These are phyloP conservation scores for Hysterangium stoloniferum DNA, from an alignment of 768 basidiomycete genomes.

Conservation along the genomic window DNA sequence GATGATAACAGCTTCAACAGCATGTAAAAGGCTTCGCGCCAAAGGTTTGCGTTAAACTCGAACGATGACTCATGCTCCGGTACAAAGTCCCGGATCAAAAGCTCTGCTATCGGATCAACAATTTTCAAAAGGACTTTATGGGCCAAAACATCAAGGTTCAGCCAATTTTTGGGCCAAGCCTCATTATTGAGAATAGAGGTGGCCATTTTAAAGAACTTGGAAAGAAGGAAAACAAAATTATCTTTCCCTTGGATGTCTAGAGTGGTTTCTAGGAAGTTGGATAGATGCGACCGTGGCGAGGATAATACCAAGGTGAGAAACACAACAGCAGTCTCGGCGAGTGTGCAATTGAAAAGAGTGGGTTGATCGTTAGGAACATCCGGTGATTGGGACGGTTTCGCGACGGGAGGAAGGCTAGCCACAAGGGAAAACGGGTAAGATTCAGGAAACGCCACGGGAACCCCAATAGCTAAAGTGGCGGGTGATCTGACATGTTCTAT, in stretches of 20 bases:
- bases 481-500: slow-evolving; percentile 60
- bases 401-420: slow-evolving; percentile 47
- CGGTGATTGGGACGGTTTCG: slow-evolving; percentile 35
- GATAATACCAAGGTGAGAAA: slow-evolving; percentile 75
- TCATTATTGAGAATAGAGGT: slow-evolving; percentile 78
- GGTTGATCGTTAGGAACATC: slow-evolving; percentile 37
- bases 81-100: slow-evolving; percentile 78
- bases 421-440: slow-evolving; percentile 88
- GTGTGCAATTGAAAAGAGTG: slow-evolving; percentile 56
- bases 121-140: slow-evolving; percentile 86
- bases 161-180: slow-evolving; percentile 85
- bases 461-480: slow-evolving; percentile 45
- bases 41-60: slow-evolving; percentile 68
- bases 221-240: slow-evolving; percentile 60
- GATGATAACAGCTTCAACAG: slow-evolving; percentile 81
- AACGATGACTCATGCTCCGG: slow-evolving; percentile 55
- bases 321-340: slow-evolving; percentile 83
- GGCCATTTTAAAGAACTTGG: slow-evolving; percentile 74
- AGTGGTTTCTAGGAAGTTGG: slow-evolving; percentile 68
- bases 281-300: slow-evolving; percentile 69
- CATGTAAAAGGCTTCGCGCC: slow-evolving; percentile 77
- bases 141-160: slow-evolving; percentile 83
- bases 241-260: slow-evolving; percentile 88
- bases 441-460: slow-evolving; percentile 85
- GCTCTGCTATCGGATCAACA: slow-evolving; percentile 69